Evolutionary conservation across 805 yeast species (phyloP).

Genomic region (Barnettozyma wickerhamii): DNA sequence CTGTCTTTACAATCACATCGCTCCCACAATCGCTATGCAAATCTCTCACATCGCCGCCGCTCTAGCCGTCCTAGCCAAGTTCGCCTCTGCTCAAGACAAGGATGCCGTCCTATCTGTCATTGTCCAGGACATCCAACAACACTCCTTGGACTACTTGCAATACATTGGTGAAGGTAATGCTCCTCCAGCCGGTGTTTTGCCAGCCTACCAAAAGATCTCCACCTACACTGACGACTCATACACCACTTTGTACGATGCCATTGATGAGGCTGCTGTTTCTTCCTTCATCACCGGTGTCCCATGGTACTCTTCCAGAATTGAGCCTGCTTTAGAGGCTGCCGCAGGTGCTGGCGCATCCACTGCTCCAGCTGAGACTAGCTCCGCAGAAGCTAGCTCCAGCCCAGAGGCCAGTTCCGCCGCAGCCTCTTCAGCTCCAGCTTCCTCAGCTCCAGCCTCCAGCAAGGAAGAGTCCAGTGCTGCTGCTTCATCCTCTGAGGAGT

Average conservation of each 20-base stretch:
- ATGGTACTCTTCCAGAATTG: conserved; percentile 26
- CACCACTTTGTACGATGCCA: conserved; percentile 27
- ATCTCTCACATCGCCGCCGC: conserved; percentile 2
- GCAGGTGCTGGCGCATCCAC: conserved; percentile 4
- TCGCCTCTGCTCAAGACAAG: conserved; percentile 6
- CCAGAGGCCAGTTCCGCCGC: conserved; percentile 7
- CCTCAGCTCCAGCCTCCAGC: conserved; percentile 11
- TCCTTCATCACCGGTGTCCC: conserved; percentile 28
- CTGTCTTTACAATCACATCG: background rate
- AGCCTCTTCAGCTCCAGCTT: conserved; percentile 9
- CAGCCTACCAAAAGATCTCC: conserved; percentile 23
- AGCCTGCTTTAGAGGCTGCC: conserved; percentile 13
- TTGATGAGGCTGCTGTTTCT: conserved; percentile 25
- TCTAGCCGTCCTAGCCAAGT: conserved; percentile 5
- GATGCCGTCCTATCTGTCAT: conserved; percentile 4
- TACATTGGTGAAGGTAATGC: conserved; percentile 21
- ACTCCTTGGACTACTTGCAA: conserved; percentile 20
- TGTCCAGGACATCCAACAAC: conserved; percentile 17
- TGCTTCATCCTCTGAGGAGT: conserved; percentile 11
- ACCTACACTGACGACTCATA: conserved; percentile 32
- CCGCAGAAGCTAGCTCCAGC: conserved; percentile 1
- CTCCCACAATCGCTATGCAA: conserved; percentile 5
- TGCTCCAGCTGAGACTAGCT: background rate
- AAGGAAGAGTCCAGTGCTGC: conserved; percentile 8
- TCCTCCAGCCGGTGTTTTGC: conserved; percentile 28